Evolutionary conservation across 2,329 filamentous ascomycete genomes (phyloP), one percentile per base, ranked within the genome.

Genomic region (Paracoccidioides lutzii): DNA sequence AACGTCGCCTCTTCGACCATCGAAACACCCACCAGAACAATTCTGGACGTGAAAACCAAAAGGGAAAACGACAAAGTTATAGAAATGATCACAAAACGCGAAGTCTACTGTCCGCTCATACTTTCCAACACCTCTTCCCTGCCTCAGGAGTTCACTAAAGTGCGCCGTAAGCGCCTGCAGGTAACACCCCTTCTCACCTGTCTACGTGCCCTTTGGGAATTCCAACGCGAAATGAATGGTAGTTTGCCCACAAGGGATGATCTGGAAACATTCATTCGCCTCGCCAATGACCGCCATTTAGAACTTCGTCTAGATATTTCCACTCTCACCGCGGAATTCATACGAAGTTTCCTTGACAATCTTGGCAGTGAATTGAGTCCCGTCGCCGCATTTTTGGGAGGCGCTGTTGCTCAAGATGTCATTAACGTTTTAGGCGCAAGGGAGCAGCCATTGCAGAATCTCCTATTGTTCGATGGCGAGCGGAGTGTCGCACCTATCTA

Each of bases 361-460:
- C 76, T 96, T 5, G 86, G 84, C 55, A 82, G 83, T 64, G 91
- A 97, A 72, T 75, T 97, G 42, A 84, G 87, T 10, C 90, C 93
- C 6, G 88, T 95, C 7, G 85, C 88, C 0, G 90, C 93, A 1
- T 88, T 95, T 57, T 76, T 98, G 9, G 93, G 93, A 51, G 93
- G 90, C 8, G 83, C 90, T 69, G 78, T 98, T 14, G 89, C 91
- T 0, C 93, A 98, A 72, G 93, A 98, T 67, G 90, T 95, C 53
- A 97, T 98, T 73, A 97, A 97, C 65, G 90, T 96, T 37, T 80
- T 97, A 5, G 89, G 90, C 51, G 83, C 87, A 67, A 83, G 87
- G 43, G 90, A 97, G 73, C 93, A 96, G 70, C 93, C 93, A 0
- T 86, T 98, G 44, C 93, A 98, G 73, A 98, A 98, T 70, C 82